Base-by-base conservation (phyloP, 2,329 filamentous ascomycete species). In the Aspergillus eucalypticola region DNA sequence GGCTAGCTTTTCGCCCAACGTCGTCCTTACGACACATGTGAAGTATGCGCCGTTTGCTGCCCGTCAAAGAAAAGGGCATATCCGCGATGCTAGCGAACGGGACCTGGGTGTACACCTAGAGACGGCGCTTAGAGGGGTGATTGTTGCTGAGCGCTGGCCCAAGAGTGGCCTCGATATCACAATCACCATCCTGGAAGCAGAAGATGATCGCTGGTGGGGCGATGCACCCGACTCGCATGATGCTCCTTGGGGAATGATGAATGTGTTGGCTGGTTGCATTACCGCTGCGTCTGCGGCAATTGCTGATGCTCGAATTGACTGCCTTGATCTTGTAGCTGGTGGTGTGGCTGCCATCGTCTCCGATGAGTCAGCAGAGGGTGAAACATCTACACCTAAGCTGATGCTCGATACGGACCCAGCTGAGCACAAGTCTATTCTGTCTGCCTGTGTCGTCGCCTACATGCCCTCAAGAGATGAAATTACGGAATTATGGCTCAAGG, bases 161-260 rank as follows among this genome's bases (percentile, higher is more conserved):
- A 99, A 99, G 82, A 96, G 92, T 74, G 93, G 92, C 48, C 88
- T 96, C n/a, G 95, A 99, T 73, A 88, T 99, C 42, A 89, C 96
- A 17, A 87, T 99, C 52, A 97, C 92, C 0, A 88, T 99, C 52
- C 82, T 99, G 17, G 95, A 99, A 78, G 94, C 92, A 3, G 95
- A 98, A 71, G 91, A 97, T 73, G 90, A 94, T 69, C 81, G 82
- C 38, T 87, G 85, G 82, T 86, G 84, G 83, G 86, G 83, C 4
- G 83, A 86, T 72, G 78, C 78, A 19, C 71, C 75, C 8, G 81
- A 77, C 60, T 77, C 67, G 19, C 74, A 73, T 59, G 84, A 87
- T 60, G 87, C 88, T 63, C 86, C 90, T 13, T 96, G 92, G 89
- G 92, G 92, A 8, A 85, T 90, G 78, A 94, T 98, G 91, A 95